These are phyloP conservation scores for Phaeosphaeriaceae sp. DNA, from an alignment of 2,329 filamentous ascomycete species.

Conservation along the genomic window DNA sequence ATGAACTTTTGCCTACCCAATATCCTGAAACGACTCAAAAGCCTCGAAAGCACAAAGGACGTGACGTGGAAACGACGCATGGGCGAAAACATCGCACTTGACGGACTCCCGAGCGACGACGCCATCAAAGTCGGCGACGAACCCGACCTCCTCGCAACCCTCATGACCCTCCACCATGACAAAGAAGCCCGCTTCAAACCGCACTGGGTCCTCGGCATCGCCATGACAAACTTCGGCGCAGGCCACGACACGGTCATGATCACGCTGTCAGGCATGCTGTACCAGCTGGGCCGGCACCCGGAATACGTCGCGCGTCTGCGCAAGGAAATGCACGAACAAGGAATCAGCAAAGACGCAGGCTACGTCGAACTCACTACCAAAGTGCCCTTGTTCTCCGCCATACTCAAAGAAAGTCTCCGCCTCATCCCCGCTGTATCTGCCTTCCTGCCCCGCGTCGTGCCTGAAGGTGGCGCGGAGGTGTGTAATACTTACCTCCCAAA, in stretches of 20 bases:
- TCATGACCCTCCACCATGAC: background rate
- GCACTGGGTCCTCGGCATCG: background rate
- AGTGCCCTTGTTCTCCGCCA: background rate
- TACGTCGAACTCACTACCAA: background rate
- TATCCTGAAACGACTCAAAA: background rate
- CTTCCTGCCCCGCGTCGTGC: background rate
- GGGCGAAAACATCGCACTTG: background rate
- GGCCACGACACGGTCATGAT: background rate
- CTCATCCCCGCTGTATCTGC: background rate
- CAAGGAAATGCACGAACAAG: background rate
- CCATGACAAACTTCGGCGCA: background rate
- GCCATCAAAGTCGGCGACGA: background rate
- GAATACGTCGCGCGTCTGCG: background rate
- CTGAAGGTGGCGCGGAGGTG: background rate
- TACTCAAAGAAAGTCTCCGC: background rate
- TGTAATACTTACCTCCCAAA: background rate
- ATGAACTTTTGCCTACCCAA: background rate
- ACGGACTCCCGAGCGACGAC: too few relatives aligned
- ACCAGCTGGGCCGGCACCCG: background rate
- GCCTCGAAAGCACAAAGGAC: background rate
- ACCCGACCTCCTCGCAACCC: background rate
- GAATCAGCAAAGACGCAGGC: background rate
- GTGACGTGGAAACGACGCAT: background rate
- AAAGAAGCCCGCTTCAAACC: background rate
- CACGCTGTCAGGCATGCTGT: background rate